phyloP scores from a whole-genome alignment of 805 yeast genomes.

The Sungouiozyma ichnusensis region DNA sequence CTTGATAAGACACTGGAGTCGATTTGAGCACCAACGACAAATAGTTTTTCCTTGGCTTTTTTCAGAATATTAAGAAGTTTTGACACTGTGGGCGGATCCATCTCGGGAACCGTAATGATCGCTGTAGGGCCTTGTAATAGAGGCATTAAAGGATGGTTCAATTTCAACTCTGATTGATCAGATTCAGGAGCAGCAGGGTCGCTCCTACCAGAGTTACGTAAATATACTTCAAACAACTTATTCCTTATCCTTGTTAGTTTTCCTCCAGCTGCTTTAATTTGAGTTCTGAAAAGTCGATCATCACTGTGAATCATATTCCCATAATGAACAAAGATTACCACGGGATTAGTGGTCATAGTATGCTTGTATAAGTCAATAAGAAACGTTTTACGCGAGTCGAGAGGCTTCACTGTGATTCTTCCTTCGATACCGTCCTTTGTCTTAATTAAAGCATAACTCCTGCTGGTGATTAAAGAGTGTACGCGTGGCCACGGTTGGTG shows the following conservation, averaged over 20 bases:
- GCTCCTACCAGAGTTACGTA: slow-evolving; percentile 53
- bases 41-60: slow-evolving; percentile 61
- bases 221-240: slow-evolving; percentile 60
- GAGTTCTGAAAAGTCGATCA: slow-evolving; percentile 49
- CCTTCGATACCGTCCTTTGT: background rate
- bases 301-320: slow-evolving; percentile 68
- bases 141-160: slow-evolving; percentile 57
- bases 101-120: slow-evolving; percentile 51
- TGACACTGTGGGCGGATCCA: slow-evolving; percentile 62
- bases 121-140: slow-evolving; percentile 83
- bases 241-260: slow-evolving; percentile 59
- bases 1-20: slow-evolving; percentile 46
- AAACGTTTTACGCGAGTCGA: slow-evolving; percentile 73
- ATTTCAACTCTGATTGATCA: slow-evolving; percentile 27
- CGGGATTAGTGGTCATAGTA: slow-evolving; percentile 54
- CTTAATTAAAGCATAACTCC: background rate
- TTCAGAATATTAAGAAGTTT: slow-evolving; percentile 52
- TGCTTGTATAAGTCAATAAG: slow-evolving; percentile 71
- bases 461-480: background rate
- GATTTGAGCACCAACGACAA: slow-evolving; percentile 77
- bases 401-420: slow-evolving; percentile 48
- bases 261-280: slow-evolving; percentile 57
- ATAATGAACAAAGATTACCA: slow-evolving; percentile 74
- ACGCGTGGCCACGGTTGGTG: background rate
- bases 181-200: slow-evolving; percentile 55